Evolutionary conservation across 140 eudicot genomes (phyloP), one percentile per base, ranked within the genome.

Genomic region (Anethum foeniculum): DNA sequence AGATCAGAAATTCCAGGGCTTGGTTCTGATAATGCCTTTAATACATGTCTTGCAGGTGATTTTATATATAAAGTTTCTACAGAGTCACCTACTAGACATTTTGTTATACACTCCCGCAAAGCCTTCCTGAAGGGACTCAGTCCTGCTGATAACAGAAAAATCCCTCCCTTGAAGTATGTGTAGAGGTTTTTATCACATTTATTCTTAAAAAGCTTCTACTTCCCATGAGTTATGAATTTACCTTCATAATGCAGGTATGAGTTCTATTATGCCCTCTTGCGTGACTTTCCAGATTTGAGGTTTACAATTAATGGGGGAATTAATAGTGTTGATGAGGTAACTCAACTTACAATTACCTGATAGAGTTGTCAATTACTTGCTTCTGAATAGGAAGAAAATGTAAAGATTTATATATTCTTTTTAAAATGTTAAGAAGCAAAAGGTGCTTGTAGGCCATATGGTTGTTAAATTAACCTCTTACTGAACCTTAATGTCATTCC

Each of bases 71-170:
- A 82, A 89, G 99, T 95, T 72, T 95, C 99, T 78, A 90, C 97
- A 67, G 85, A 76, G 51, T 95, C 99, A 72, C 99, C 99, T 85
- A 89, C 96, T 72, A 90, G 89, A 84, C 99, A 94, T 88, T 94
- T 94, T 80, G 80, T 94, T 56, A 85, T 94, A 85, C 99, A 95
- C 84, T 90, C 97, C 49, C 90, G 99, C 71, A 95, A 95, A 87
- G 99, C 99, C 78, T 86, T 95, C 77, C 90, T 95, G 81, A 95
- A 95, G 85, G 99, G 99, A 87, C 88, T 95, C 79, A 95, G 97
- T 87, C 99, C 99, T 76, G 92, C 93, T 39, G 97, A 92, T 79
- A 95, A 95, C 83, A 88, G 99, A 81, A 88, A 81, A 83, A 92
- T 95, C 85, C 97, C 99, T 79, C 95, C 97, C 58, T 87, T 95